These are phyloP conservation scores for Fusarium globosum DNA, from an alignment of 2,329 filamentous ascomycete species.

Conservation along the genomic window DNA sequence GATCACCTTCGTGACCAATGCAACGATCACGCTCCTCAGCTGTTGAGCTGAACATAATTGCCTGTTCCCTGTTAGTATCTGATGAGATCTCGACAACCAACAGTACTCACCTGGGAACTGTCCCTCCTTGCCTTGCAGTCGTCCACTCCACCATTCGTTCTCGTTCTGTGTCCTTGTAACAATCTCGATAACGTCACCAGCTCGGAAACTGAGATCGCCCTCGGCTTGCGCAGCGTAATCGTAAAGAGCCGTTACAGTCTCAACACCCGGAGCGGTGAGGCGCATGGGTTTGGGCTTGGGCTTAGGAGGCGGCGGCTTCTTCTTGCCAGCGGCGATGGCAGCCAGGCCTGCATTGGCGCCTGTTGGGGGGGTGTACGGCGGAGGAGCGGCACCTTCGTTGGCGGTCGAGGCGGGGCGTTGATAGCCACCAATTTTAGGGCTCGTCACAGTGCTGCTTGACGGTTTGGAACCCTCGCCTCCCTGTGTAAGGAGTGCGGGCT, in stretches of 20 bases:
- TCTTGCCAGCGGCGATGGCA: constrained; percentile 63
- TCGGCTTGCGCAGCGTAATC: constrained; percentile 97
- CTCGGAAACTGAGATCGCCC: constrained; percentile 89
- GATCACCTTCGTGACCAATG: background rate
- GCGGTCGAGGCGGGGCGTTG: constrained; percentile 51
- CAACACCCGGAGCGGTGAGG: constrained; percentile 72
- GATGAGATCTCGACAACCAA: background rate
- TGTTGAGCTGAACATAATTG: constrained; percentile 60
- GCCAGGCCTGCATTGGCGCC: constrained; percentile 57
- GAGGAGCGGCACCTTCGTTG: constrained; percentile 70
- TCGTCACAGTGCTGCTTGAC: constrained; percentile 29
- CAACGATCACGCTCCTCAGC: constrained; percentile 25
- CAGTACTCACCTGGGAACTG: constrained; percentile 87
- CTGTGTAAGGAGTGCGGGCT: constrained; percentile 63
- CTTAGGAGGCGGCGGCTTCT: constrained; percentile 75
- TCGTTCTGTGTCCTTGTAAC: constrained; percentile 83
- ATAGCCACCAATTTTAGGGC: constrained; percentile 50
- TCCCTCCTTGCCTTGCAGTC: constrained; percentile 80
- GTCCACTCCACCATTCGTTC: constrained; percentile 98
- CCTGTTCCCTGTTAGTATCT: constrained; percentile 52
- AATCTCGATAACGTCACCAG: constrained; percentile 92
- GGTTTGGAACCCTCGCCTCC: constrained; percentile 56
- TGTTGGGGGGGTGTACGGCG: constrained; percentile 71
- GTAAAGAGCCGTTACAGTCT: constrained; percentile 91
- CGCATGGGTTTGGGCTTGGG: constrained; percentile 82